phyloP scores from a whole-genome alignment of 345 rosid genomes.

The Eucalyptus curtisii region DNA sequence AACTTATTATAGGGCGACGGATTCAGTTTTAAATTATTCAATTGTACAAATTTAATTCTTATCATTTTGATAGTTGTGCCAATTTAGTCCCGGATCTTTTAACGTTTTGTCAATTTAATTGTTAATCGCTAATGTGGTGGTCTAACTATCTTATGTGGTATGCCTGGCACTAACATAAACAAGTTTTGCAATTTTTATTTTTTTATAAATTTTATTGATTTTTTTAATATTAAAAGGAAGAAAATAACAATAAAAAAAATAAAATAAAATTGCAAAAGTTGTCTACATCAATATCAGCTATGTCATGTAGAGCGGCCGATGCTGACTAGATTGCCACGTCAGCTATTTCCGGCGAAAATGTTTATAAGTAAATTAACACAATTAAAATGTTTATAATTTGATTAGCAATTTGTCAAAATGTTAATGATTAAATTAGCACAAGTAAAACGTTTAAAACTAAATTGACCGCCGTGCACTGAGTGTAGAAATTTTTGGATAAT shows the following conservation, averaged over 20 bases:
- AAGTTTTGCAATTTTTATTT: background rate
- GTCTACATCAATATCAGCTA: no score
- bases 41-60: background rate
- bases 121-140: background rate
- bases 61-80: no score
- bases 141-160: no score
- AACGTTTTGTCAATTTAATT: background rate
- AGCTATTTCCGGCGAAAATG: rapidly evolving
- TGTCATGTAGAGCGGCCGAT: rapidly evolving
- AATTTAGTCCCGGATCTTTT: no score
- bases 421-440: background rate
- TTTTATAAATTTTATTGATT: no score
- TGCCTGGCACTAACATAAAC: rapidly evolving
- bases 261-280: no score
- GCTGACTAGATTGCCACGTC: rapidly evolving
- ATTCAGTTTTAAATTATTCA: background rate
- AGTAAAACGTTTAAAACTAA: background rate
- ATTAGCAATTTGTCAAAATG: background rate
- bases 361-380: no score
- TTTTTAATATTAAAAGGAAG: no score
- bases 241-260: no score
- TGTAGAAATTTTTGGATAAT: rapidly evolving
- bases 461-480: rapidly evolving
- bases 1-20: background rate
- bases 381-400: background rate